These are phyloP conservation scores for Globisporangium viniferum DNA, from an alignment of 352 stramenopile species.

Conservation along the genomic window DNA sequence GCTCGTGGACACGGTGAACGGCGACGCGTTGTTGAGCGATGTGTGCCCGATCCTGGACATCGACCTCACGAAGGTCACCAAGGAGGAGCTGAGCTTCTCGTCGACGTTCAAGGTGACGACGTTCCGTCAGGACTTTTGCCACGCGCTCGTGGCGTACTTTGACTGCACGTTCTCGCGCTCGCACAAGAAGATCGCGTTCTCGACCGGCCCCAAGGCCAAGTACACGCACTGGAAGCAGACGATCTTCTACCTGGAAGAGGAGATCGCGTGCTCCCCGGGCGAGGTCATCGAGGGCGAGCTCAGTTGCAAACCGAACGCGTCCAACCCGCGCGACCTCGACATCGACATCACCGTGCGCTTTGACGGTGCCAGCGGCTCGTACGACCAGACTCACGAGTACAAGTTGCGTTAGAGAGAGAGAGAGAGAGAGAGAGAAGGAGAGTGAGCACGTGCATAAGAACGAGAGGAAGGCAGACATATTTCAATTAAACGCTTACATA, in stretches of 20 bases:
- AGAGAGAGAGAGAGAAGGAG: slow-evolving; percentile 10
- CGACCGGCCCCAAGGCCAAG: slow-evolving; percentile 89
- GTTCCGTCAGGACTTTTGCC: slow-evolving; percentile 94
- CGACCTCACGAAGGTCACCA: slow-evolving; percentile 90
- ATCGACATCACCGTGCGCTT: slow-evolving; percentile 87
- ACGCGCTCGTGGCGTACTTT: slow-evolving; percentile 97
- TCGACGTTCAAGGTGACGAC: slow-evolving; percentile 89
- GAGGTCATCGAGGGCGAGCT: slow-evolving; percentile 91
- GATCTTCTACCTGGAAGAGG: slow-evolving; percentile 93
- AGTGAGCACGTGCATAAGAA: slow-evolving; percentile 9
- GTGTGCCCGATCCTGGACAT: slow-evolving; percentile 92
- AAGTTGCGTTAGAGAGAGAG: slow-evolving; percentile 68
- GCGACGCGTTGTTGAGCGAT: slow-evolving; percentile 89
- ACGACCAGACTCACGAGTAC: slow-evolving; percentile 69
- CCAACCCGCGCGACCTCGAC: slow-evolving; percentile 93
- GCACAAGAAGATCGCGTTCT: slow-evolving; percentile 96
- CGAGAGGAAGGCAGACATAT: neutral
- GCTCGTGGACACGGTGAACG: slow-evolving; percentile 96
- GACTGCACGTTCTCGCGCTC: slow-evolving; percentile 96
- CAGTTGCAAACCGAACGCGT: slow-evolving; percentile 84
- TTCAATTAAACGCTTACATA: slow-evolving; percentile 2
- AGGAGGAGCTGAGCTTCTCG: slow-evolving; percentile 93
- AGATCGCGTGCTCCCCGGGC: slow-evolving; percentile 79
- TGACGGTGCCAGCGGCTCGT: slow-evolving; percentile 63
- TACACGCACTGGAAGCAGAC: slow-evolving; percentile 99